Conservation (phyloP, 2,329 filamentous ascomycete species). For the Epichloe elymi region DNA sequence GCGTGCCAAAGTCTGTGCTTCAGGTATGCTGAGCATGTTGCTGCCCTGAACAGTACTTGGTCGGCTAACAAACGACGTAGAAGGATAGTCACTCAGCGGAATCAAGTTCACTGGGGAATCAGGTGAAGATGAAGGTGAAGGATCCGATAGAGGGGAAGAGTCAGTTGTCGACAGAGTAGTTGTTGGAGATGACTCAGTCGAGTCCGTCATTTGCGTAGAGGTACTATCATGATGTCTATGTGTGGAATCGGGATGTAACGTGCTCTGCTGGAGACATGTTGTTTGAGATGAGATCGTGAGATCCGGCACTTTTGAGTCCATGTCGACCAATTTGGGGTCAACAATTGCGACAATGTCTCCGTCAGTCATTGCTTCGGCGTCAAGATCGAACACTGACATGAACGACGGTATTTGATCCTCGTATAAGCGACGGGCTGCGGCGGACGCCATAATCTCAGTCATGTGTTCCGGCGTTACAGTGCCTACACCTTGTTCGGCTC, state of each 20-base stretch:
- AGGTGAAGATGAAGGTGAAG: conserved; percentile 82
- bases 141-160: conserved; percentile 78
- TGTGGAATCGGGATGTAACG: conserved; percentile 32
- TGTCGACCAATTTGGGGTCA: conserved; percentile 37
- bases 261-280: conserved; percentile 24
- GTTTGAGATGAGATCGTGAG: conserved; percentile 24
- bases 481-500: neutral
- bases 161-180: conserved; percentile 89
- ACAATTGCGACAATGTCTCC: conserved; percentile 40
- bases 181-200: conserved; percentile 87
- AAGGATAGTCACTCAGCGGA: conserved; percentile 55
- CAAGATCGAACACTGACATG: conserved; percentile 62
- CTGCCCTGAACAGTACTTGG: conserved; percentile 16
- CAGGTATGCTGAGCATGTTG: conserved; percentile 27
- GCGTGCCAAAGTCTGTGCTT: conserved; percentile 31
- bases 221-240: conserved; percentile 66
- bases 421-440: conserved; percentile 46
- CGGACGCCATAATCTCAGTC: conserved; percentile 43
- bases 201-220: conserved; percentile 68
- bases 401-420: conserved; percentile 63
- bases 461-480: neutral
- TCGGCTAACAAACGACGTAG: conserved; percentile 40
- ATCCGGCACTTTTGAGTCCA: conserved; percentile 27
- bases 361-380: conserved; percentile 41
- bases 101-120: conserved; percentile 72